A percentile compares a stretch with the other conserved stretches of the same genome.
These are phyloP conservation scores for Aspergillus sparsus DNA, from an alignment of 495 filamentous ascomycete genomes.

Conservation along the genomic window DNA sequence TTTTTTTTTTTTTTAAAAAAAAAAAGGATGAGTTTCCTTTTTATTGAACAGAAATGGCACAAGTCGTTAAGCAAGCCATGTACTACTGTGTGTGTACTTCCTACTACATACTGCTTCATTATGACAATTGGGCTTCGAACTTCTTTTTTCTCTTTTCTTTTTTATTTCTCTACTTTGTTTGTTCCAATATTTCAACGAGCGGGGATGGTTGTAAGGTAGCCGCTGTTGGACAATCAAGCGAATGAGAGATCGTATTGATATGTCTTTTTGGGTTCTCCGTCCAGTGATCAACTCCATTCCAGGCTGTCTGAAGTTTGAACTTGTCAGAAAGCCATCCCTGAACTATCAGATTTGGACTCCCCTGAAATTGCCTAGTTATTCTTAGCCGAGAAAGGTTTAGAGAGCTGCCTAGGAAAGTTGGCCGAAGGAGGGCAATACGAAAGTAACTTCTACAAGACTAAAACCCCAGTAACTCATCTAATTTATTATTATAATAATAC, in stretches of 20 bases:
- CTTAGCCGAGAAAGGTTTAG: neutral
- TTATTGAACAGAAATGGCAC: neutral
- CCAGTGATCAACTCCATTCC: conserved; percentile 11
- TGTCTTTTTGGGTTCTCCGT: conserved; percentile 1
- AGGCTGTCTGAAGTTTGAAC: neutral
- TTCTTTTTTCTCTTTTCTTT: neutral
- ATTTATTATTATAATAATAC: no score
- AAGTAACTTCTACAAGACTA: neutral
- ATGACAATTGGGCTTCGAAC: neutral
- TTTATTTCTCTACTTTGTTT: neutral
- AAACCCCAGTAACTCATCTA: neutral
- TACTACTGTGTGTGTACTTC: neutral
- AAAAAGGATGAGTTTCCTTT: no score
- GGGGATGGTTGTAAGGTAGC: neutral
- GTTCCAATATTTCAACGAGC: neutral
- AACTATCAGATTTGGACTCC: conserved; percentile 18
- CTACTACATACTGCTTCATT: no score
- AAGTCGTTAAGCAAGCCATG: neutral
- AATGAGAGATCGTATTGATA: conserved; percentile 18
- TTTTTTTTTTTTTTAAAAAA: no score
- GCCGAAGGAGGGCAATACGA: conserved; percentile 8
- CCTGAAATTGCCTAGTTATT: conserved; percentile 2
- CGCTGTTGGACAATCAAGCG: neutral
- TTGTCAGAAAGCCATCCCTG: conserved; percentile 16
- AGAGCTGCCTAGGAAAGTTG: neutral